Conservation (phyloP, 768 basidiomycete species). For the Tylopilus sp. region DNA sequence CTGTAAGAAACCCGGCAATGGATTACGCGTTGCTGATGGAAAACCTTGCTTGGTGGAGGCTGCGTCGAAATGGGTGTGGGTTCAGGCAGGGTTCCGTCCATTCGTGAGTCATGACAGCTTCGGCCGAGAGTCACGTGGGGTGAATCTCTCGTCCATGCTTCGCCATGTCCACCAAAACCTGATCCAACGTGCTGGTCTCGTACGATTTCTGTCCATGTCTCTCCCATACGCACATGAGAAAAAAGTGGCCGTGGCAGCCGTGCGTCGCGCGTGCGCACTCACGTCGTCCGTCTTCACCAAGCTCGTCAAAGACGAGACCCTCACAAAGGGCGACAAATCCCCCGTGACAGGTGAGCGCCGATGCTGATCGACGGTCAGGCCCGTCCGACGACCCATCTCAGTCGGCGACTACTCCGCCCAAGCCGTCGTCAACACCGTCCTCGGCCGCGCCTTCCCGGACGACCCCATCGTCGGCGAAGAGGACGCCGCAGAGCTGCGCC, state of each 20-base stretch:
- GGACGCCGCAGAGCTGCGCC: constrained; percentile 76
- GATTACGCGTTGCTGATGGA: too few relatives aligned
- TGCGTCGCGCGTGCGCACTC: constrained; percentile 79
- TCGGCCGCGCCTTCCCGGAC: constrained; percentile 70
- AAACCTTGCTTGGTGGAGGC: too few relatives aligned
- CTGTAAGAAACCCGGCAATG: too few relatives aligned
- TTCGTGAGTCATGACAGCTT: too few relatives aligned
- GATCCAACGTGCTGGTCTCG: too few relatives aligned
- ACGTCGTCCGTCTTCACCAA: constrained; percentile 85
- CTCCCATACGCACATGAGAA: constrained; percentile 62
- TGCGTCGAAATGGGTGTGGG: too few relatives aligned
- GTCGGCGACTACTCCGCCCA: constrained; percentile 95
- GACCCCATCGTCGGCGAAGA: constrained; percentile 96
- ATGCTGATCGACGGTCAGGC: background rate
- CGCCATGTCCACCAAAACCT: too few relatives aligned
- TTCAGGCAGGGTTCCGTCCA: too few relatives aligned
- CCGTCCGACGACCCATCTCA: constrained; percentile 29
- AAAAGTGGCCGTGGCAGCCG: constrained; percentile 80
- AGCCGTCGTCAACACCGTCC: constrained; percentile 82
- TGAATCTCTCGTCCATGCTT: too few relatives aligned
- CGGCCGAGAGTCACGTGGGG: too few relatives aligned
- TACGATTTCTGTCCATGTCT: constrained; percentile 44
- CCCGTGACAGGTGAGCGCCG: constrained; percentile 72
- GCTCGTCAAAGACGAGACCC: constrained; percentile 79
- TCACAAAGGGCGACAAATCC: constrained; percentile 88